Conservation (phyloP, 2,329 filamentous ascomycete genomes). For the Triangularia setosa region DNA sequence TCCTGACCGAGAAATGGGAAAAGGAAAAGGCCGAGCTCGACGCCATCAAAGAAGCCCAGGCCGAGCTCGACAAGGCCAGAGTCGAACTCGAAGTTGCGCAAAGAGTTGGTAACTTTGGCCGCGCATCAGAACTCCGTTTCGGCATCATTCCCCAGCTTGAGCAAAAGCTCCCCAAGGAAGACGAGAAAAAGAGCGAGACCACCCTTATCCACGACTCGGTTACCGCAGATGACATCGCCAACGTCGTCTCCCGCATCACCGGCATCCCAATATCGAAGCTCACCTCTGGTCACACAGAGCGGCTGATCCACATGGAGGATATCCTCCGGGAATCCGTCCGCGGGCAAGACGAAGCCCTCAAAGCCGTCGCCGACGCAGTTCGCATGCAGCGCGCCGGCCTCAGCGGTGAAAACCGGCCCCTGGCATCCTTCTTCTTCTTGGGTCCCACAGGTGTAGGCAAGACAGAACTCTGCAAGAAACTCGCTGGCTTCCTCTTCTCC, state of each 20-base stretch:
- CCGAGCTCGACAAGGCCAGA: conserved; percentile 80
- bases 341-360: conserved; percentile 90
- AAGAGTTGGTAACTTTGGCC: conserved; percentile 80
- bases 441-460: conserved; percentile 96
- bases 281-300: conserved; percentile 89
- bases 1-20: conserved; percentile 81
- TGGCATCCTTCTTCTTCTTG: conserved; percentile 96
- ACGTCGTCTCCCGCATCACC: conserved; percentile 84
- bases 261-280: conserved; percentile 91
- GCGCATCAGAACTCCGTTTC: conserved; percentile 87
- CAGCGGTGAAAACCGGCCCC: conserved; percentile 83
- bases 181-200: conserved; percentile 44
- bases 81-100: conserved; percentile 85
- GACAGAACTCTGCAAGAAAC: conserved; percentile 94
- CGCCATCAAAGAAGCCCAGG: conserved; percentile 79
- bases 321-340: conserved; percentile 77
- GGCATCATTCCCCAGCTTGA: conserved; percentile 80
- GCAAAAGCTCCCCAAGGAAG: conserved; percentile 73
- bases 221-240: conserved; percentile 90
- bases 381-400: conserved; percentile 89
- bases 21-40: conserved; percentile 84
- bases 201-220: conserved; percentile 87
- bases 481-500: conserved; percentile 89
- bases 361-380: conserved; percentile 87
- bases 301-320: conserved; percentile 94